Evolutionary conservation across 2,329 filamentous ascomycete species (phyloP), one percentile per base, ranked within the genome.

Genomic region (Penicillium sp.): DNA sequence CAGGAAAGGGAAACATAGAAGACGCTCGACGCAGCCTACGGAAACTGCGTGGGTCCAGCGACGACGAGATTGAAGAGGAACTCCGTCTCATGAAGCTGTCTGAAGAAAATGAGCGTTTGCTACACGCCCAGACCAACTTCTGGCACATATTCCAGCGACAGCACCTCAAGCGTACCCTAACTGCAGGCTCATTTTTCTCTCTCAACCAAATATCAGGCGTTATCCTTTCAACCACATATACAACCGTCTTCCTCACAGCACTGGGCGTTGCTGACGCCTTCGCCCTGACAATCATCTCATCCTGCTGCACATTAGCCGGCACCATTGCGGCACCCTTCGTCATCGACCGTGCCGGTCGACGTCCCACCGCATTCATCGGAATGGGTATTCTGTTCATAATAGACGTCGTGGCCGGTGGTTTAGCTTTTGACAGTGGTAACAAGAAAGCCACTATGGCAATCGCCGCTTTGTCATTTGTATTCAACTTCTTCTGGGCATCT

Each of bases 401-500:
- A 42, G 69, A 75, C 54, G 60, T 65, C 7, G 57, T 64, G 5
- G 72, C 72, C 3, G 73, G 72, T 11, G 60, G 64, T 3, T 61
- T 76, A n/a, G 73, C 73, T 14, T 68, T 72, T 53, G 47, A 64
- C 32, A 63, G 53, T 29, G 34, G 40, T 9, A 65, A 68, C 40
- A 62, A 61, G 16, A 57, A 64, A 7, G 60, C 66, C 13, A 62
- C 57, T 14, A 58, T 69, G 34, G 66, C 61, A 3, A 69, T 74
- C 11, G 72, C 73, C 6, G 67, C 63, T 1, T 55, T 75, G 6
- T 68, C 66, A 4, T 72, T 75, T 45, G 61, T 74, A 20, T 74
- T 75, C 59, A 72, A 69, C 38, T 75, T 74, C 63, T 72, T 74
- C 57, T 73, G 71, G 65, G 68, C 70, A 11, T 69, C 69, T 9